Evolutionary conservation across 805 yeast species (phyloP), one percentile per base, ranked within the genome.

Genomic region (Monosporozyma aerobia): DNA sequence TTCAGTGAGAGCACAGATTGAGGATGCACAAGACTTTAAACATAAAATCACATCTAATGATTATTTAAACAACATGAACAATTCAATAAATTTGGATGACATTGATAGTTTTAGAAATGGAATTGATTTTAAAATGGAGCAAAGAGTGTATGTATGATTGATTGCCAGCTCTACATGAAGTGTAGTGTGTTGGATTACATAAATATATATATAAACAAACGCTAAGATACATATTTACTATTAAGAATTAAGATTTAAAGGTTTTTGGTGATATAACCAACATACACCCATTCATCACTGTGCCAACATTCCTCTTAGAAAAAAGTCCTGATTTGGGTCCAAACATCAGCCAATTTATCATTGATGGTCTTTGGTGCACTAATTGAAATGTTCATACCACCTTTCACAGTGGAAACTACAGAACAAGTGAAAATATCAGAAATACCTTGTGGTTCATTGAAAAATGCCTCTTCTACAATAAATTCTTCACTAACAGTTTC

Each of bases 391-490:
- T 53, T 59, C 35, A 65, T 51, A 4, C 69, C 69, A 43, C 67
- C 67, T 2, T 48, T 16, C 5, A 58, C 57, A 1, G 65, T 63
- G 3, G 67, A 56, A 10, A 64, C 57, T 1, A 54, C 51, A 11
- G 60, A 51, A 44, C 60, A 58, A 3, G 62, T 58, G 48, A 64
- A 60, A 13, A 59, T 58, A 48, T 54, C 56, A 33, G 59, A 53
- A 7, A 63, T 53, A 13, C 65, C 59, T 50, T 63, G 68, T 2
- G 68, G 69, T 53, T 61, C 61, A 44, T 62, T 59, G 51, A 65
- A 65, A 9, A 50, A 22, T 2, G 65, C 64, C 45, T 65, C 62
- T 25, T 51, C 52, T 1, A 64, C 61, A 22, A 35, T 14, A 41
- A 53, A 65, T 11, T 47, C 43, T 16, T 47, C 43, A 11, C 16